Base-by-base conservation (phyloP, 2,329 filamentous ascomycete genomes). In the Monosporascus sp. region DNA sequence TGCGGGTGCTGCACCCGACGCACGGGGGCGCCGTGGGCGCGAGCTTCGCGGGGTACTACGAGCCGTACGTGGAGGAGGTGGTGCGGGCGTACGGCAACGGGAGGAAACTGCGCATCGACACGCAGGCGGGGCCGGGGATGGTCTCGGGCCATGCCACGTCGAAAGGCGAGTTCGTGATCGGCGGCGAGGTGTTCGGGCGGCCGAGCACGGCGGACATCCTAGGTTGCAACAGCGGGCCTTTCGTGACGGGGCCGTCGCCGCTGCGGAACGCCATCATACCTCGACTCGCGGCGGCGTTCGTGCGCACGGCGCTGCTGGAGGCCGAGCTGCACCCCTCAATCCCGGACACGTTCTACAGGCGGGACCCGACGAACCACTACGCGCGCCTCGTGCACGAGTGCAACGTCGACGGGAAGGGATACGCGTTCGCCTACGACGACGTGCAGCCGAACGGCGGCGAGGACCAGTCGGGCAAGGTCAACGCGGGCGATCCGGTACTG, bases 121-220 rank as follows among this genome's bases (percentile, higher is more conserved):
- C 86, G 3, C 86, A 89, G 70, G 79, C 79, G 2, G 75, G 70
- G 1, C 72, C 74, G 3, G 85, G 86, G 6, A 72, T 77, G 6
- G 69, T 86, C 2, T 62, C 66, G 0, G 84, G 80, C 22, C 67
- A 66, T n/a, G 76, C 85, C 31, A 63, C 69, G 58, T 59, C 69
- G 41, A 70, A 68, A 8, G 70, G 72, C n/a, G 65, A 66, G 52
- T 60, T 76, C 3, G 70, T 71, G 2, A 59, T 74, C 24, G 71
- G 65, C 37, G 57, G 59, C 9, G 73, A 75, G 58, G 36, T 43
- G 2, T 89, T 89, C 65, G 54, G 64, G 1, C 74, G 78, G 54
- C 86, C 86, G 0, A 77, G 71, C 1, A 80, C 81, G 2, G 71
- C 71, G 14, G 86, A 89, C 66, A 86, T 90, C 57, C 82, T 89